Percentiles rank a stretch among this genome's conserved stretches.
Conservation (phyloP, 495 filamentous ascomycete species). For the Penicillium ochrochloron region DNA sequence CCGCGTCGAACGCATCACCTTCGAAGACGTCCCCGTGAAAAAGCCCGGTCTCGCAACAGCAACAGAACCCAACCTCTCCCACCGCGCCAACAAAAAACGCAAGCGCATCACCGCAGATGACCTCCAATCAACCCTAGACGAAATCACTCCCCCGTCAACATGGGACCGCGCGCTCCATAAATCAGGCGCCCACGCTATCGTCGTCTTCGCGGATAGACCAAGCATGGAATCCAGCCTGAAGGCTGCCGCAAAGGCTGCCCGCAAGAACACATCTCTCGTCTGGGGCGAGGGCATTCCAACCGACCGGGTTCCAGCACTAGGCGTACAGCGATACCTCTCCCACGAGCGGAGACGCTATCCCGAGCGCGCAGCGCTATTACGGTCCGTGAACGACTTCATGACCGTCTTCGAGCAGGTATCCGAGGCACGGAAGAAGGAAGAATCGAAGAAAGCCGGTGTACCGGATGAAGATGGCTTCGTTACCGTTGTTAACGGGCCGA, state of each 20-base stretch:
- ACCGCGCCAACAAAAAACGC: conserved; percentile 65
- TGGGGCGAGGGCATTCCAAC: conserved; percentile 67
- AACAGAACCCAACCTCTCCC: conserved; percentile 33
- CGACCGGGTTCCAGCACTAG: conserved; percentile 58
- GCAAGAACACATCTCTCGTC: conserved; percentile 44
- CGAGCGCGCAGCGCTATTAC: conserved; percentile 61
- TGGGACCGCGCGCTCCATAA: conserved; percentile 76
- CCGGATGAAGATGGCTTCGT: conserved; percentile 96
- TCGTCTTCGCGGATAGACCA: conserved; percentile 79
- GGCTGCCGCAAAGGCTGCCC: conserved; percentile 66
- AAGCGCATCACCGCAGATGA: conserved; percentile 62
- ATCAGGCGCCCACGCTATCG: conserved; percentile 77
- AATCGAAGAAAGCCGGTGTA: conserved; percentile 66
- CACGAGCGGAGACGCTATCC: conserved; percentile 73
- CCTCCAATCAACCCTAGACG: conserved; percentile 55
- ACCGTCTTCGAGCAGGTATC: conserved; percentile 68
- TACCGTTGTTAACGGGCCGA: conserved; percentile 79
- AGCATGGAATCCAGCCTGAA: conserved; percentile 75
- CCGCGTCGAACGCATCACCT: conserved; percentile 74
- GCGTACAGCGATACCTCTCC: conserved; percentile 62
- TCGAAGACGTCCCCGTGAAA: conserved; percentile 61
- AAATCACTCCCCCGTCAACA: conserved; percentile 61
- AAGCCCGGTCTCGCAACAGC: conserved; percentile 35
- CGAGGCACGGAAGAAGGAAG: conserved; percentile 64
- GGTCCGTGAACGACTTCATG: conserved; percentile 82